Evolutionary conservation across 148 eudicot species (phyloP).

Genomic region (Mesembryanthemum crystallinum): DNA sequence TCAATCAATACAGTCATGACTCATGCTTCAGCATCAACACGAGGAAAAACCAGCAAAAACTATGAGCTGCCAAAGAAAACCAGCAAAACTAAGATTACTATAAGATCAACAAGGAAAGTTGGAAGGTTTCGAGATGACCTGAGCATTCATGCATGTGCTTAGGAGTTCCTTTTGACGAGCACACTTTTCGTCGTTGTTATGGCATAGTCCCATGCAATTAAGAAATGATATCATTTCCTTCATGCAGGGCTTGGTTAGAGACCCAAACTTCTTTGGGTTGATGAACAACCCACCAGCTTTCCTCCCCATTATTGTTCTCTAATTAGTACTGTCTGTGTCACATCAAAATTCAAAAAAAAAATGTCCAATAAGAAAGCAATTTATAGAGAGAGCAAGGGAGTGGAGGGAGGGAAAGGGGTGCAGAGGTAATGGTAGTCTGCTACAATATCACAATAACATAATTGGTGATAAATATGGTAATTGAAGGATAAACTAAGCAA

Average conservation of each 20-base stretch:
- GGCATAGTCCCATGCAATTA: slow-evolving; percentile 65
- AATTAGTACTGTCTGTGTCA: slow-evolving; percentile 11
- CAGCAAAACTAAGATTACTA: background rate
- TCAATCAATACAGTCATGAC: too few relatives aligned
- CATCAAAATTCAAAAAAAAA: background rate
- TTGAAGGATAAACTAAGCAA: background rate
- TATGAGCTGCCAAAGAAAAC: background rate
- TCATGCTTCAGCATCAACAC: background rate
- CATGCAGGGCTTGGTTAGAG: slow-evolving; percentile 72
- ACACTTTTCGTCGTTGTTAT: slow-evolving; percentile 73
- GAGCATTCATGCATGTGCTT: slow-evolving; percentile 77
- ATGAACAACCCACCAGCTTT: slow-evolving; percentile 56
- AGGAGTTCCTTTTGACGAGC: slow-evolving; percentile 67
- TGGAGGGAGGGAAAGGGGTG: too few relatives aligned
- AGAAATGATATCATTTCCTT: slow-evolving; percentile 82
- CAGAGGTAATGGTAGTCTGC: background rate
- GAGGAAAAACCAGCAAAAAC: slow-evolving; percentile 3
- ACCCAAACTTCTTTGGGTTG: slow-evolving; percentile 72
- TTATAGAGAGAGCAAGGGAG: background rate
- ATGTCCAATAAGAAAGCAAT: background rate
- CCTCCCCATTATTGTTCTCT: slow-evolving; percentile 58
- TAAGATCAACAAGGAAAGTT: background rate
- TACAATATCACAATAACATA: background rate
- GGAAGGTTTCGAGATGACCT: slow-evolving; percentile 47
- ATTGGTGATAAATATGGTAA: background rate